Percentiles rank a stretch among this genome's conserved stretches.
phyloP scores from a whole-genome alignment of 306 rosid species.

The Gleditsia sinensis region DNA sequence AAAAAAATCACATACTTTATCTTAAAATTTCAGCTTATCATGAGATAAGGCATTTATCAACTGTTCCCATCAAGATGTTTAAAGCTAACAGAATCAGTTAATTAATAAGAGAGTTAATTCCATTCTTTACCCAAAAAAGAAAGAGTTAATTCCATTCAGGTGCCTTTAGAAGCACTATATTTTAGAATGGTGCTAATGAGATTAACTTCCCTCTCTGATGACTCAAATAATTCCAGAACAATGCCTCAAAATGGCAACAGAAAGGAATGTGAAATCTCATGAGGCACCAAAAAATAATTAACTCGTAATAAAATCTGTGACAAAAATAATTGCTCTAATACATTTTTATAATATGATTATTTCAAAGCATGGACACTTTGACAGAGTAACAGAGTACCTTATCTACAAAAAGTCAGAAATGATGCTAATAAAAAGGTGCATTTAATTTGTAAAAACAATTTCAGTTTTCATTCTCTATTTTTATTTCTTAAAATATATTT shows the following conservation, averaged over 20 bases:
- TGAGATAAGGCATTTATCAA: neutral
- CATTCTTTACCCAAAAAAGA: too few relatives aligned
- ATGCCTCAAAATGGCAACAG: neutral
- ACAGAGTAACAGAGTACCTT: neutral
- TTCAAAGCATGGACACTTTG: conserved; percentile 10
- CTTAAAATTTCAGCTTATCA: conserved; percentile 5
- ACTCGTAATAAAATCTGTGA: neutral
- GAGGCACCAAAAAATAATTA: neutral
- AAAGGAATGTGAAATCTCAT: neutral
- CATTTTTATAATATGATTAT: neutral
- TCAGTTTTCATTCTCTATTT: too few relatives aligned
- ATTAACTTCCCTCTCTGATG: neutral
- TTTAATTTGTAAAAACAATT: too few relatives aligned
- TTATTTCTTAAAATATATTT: too few relatives aligned
- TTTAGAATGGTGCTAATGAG: neutral
- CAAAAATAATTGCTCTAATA: neutral
- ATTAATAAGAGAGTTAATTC: neutral
- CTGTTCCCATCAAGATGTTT: neutral
- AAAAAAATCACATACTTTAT: neutral
- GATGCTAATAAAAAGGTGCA: neutral
- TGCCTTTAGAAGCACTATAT: neutral
- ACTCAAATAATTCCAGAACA: neutral
- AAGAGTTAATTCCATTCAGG: neutral
- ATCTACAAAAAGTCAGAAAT: neutral
- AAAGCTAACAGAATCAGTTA: neutral